Conservation (phyloP, 2,329 filamentous ascomycete genomes). For the Fusarium guadeloupense region DNA sequence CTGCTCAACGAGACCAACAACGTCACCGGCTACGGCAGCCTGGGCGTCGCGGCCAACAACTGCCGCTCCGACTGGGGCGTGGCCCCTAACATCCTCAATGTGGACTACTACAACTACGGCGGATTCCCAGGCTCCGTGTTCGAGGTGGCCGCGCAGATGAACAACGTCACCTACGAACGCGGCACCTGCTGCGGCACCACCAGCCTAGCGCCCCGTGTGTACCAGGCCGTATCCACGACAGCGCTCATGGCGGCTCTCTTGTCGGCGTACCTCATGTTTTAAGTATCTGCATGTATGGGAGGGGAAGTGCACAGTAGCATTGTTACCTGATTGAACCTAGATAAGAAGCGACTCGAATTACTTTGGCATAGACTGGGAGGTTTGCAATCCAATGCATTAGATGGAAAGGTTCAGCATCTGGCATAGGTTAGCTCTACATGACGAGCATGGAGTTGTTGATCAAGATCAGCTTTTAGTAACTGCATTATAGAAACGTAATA, state of each 20-base stretch:
- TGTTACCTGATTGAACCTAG: conserved; percentile 9
- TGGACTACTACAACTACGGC: conserved; percentile 85
- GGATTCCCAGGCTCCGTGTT: conserved; percentile 76
- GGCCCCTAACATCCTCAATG: conserved; percentile 80
- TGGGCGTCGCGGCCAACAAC: conserved; percentile 70
- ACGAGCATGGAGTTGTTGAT: conserved; percentile 2
- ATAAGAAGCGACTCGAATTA: conserved; percentile 28
- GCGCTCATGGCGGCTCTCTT: conserved; percentile 33
- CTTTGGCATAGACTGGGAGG: conserved; percentile 27
- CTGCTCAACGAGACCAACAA: conserved; percentile 78
- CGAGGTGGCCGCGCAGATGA: conserved; percentile 72
- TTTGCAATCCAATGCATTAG: conserved; percentile 20
- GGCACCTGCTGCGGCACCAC: conserved; percentile 62
- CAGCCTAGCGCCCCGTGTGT: conserved; percentile 44
- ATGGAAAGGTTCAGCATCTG: conserved; percentile 16
- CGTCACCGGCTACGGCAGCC: conserved; percentile 69
- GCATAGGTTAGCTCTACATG: conserved; percentile 2
- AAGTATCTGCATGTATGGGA: background rate
- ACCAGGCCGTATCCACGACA: conserved; percentile 31
- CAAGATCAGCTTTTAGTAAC: background rate
- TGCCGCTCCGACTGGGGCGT: conserved; percentile 71
- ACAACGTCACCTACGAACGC: conserved; percentile 75
- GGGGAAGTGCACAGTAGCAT: background rate
- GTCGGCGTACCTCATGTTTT: conserved; percentile 36
- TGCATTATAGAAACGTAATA: conserved; percentile 7